A percentile compares a stretch with the other conserved stretches of the same genome.
Conservation (phyloP, 2,329 filamentous ascomycete species). For the Pseudogymnoascus sp. region DNA sequence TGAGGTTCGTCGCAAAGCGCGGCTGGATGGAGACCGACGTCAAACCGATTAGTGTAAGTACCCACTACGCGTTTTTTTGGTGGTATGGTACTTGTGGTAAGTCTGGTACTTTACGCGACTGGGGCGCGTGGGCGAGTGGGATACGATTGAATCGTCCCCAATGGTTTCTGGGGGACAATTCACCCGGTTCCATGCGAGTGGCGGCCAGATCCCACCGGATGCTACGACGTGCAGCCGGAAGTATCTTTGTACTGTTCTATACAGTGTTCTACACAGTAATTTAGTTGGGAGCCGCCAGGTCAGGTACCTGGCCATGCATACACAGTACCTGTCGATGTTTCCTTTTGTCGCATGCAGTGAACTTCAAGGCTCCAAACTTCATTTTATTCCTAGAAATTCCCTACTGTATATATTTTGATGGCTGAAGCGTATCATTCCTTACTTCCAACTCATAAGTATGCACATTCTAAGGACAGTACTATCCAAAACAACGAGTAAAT, state of each 20-base stretch:
- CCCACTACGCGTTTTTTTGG: neutral
- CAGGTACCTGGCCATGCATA: conserved; percentile 5
- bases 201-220: neutral
- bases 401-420: neutral
- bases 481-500: neutral
- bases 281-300: conserved; percentile 4
- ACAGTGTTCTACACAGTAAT: neutral
- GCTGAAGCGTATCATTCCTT: neutral
- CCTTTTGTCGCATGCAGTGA: conserved; percentile 9
- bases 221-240: neutral
- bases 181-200: neutral
- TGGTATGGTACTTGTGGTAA: neutral
- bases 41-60: neutral
- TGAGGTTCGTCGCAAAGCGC: conserved; percentile 6
- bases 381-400: neutral
- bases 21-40: conserved; percentile 7
- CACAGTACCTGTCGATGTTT: conserved; percentile 6
- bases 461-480: neutral
- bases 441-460: neutral
- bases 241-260: conserved; percentile 4
- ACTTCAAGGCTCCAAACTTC: neutral
- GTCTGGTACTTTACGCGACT: neutral
- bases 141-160: neutral
- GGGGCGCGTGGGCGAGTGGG: neutral
- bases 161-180: neutral